phyloP scores from a whole-genome alignment of 192 early-diverging fungal genomes.

The Umbelopsis isabellina region DNA sequence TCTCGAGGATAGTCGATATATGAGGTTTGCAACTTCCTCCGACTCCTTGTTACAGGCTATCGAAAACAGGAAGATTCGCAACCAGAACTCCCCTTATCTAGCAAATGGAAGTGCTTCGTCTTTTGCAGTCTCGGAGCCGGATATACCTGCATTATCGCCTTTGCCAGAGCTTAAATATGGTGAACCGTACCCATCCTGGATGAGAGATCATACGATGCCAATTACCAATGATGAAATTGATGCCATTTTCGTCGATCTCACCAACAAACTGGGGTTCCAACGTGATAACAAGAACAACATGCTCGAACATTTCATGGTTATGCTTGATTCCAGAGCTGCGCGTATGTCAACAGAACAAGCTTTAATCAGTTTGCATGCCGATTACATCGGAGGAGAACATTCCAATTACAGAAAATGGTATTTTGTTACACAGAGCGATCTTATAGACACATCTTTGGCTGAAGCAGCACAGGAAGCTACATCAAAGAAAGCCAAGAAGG shows the following conservation, averaged over 20 bases:
- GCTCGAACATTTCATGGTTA: slow-evolving; percentile 75
- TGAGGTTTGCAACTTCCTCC: slow-evolving; percentile 67
- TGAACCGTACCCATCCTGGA: slow-evolving; percentile 50
- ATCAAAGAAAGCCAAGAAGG: neutral
- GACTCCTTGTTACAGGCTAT: slow-evolving; percentile 70
- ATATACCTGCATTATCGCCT: neutral
- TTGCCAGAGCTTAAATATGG: slow-evolving; percentile 15
- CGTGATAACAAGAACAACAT: slow-evolving; percentile 76
- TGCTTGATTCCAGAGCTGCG: slow-evolving; percentile 79
- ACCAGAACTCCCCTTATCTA: neutral
- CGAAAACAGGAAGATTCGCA: slow-evolving; percentile 56
- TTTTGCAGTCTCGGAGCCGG: neutral
- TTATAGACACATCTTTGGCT: slow-evolving; percentile 33
- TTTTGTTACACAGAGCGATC: slow-evolving; percentile 73
- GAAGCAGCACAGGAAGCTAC: neutral
- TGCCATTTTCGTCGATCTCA: slow-evolving; percentile 68
- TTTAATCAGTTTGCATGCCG: slow-evolving; percentile 72
- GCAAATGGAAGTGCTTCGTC: slow-evolving; percentile 31
- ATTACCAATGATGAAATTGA: slow-evolving; percentile 69
- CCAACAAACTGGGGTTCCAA: slow-evolving; percentile 78
- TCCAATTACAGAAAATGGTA: slow-evolving; percentile 87
- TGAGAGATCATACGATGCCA: slow-evolving; percentile 56
- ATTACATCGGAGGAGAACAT: slow-evolving; percentile 79
- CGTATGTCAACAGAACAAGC: slow-evolving; percentile 73
- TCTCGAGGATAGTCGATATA: slow-evolving; percentile 69